These are phyloP conservation scores for Ogataea methanolica DNA, from an alignment of 805 yeast genomes.

Conservation along the genomic window DNA sequence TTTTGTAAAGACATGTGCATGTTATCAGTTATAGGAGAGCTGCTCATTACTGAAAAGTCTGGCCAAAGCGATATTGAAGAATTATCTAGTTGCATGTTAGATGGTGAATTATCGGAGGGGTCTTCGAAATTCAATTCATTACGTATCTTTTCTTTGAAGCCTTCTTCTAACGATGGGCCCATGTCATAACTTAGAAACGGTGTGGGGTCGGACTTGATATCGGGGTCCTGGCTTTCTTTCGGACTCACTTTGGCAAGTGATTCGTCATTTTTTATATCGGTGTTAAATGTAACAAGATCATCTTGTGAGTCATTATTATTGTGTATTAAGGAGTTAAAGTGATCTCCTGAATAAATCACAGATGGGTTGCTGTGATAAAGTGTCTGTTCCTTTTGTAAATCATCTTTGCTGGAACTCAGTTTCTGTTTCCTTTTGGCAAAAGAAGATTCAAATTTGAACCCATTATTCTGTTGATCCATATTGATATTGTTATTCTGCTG, in stretches of 20 bases:
- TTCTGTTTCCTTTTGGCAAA: slow-evolving; percentile 12
- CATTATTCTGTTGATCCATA: neutral
- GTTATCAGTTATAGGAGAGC: slow-evolving; percentile 9
- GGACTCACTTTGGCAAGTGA: neutral
- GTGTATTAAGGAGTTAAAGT: neutral
- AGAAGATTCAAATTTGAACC: slow-evolving; percentile 20
- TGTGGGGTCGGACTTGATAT: neutral
- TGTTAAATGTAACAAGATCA: slow-evolving; percentile 9
- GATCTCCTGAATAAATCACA: neutral
- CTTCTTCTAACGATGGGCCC: slow-evolving; percentile 21
- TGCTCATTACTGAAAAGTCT: slow-evolving; percentile 6
- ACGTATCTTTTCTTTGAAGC: slow-evolving; percentile 10
- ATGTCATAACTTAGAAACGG: slow-evolving; percentile 8
- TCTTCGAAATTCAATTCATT: neutral
- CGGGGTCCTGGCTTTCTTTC: neutral
- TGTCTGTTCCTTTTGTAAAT: neutral
- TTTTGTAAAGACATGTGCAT: neutral
- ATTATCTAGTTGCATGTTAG: slow-evolving; percentile 2
- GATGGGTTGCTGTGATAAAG: neutral
- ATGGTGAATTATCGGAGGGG: neutral
- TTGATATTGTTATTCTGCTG: neutral
- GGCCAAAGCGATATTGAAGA: slow-evolving; percentile 9
- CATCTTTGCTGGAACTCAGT: slow-evolving; percentile 4
- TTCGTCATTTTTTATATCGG: neutral
- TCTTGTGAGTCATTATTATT: slow-evolving; percentile 15